Percentiles rank a stretch among this genome's conserved stretches.
Evolutionary conservation across 495 filamentous ascomycete genomes (phyloP).

Genomic region (Articulospora tetracladia): DNA sequence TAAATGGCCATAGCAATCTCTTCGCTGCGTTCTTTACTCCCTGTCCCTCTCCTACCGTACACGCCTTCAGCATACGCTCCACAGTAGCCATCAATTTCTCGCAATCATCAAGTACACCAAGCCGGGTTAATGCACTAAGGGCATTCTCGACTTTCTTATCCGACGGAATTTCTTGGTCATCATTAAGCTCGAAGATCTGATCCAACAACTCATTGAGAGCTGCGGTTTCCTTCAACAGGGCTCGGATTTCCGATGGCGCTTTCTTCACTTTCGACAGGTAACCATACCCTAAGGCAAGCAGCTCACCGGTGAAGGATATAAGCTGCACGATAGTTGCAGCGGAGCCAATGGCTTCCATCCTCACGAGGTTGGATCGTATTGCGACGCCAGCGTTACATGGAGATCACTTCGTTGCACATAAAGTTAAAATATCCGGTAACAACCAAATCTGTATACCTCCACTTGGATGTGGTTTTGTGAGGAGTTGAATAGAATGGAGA

Average conservation of each 20-base stretch:
- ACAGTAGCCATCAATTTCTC: background rate
- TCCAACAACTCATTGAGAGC: slow-evolving; percentile 8
- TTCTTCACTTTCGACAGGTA: slow-evolving; percentile 10
- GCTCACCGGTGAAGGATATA: slow-evolving; percentile 5
- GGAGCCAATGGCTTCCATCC: background rate
- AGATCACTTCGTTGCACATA: too few relatives aligned
- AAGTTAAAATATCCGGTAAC: too few relatives aligned
- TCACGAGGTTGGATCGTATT: background rate
- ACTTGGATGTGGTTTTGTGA: too few relatives aligned
- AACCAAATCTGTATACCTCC: too few relatives aligned
- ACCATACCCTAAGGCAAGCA: slow-evolving; percentile 6
- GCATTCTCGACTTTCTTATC: background rate
- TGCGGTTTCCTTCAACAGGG: slow-evolving; percentile 1
- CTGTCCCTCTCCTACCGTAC: slow-evolving; percentile 2
- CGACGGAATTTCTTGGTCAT: background rate
- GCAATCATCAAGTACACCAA: slow-evolving; percentile 4
- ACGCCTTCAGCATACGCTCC: background rate
- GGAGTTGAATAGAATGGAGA: too few relatives aligned
- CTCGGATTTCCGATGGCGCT: slow-evolving; percentile 4
- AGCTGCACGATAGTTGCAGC: slow-evolving; percentile 8
- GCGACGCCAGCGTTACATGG: too few relatives aligned
- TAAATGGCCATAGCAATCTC: slow-evolving; percentile 24
- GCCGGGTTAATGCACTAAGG: background rate
- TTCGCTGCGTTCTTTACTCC: slow-evolving; percentile 12
- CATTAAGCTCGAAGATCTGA: slow-evolving; percentile 1